Evolutionary conservation across 2,329 filamentous ascomycete genomes (phyloP).

Genomic region (Grosmannia serpens): DNA sequence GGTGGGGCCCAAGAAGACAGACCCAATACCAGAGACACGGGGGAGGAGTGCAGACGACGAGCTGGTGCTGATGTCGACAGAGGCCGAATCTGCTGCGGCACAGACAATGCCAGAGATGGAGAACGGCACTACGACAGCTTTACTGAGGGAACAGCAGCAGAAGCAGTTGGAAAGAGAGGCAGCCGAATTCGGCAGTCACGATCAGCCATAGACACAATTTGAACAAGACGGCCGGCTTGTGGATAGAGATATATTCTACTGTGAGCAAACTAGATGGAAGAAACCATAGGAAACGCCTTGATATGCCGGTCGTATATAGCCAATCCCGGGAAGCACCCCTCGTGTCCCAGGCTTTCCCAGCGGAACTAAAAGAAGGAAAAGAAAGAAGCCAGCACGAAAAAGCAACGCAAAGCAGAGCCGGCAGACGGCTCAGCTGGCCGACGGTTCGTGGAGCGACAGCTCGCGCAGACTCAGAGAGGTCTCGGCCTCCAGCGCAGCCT

Average conservation of each 20-base stretch:
- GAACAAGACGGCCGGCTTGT: not conserved
- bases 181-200: not conserved
- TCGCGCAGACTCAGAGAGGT: conserved; percentile 14
- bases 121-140: not conserved
- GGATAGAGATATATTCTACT: not conserved
- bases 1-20: not conserved
- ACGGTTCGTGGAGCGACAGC: conserved; percentile 22
- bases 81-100: not conserved
- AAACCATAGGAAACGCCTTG: not conserved
- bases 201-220: not conserved
- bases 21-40: not conserved
- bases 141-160: not conserved
- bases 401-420: not conserved
- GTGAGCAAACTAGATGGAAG: not conserved
- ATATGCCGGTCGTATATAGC: not conserved
- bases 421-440: not conserved
- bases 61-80: not conserved
- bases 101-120: not conserved
- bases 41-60: not conserved
- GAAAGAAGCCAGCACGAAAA: not conserved
- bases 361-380: not conserved
- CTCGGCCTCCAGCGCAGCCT: conserved; percentile 6
- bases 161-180: not conserved
- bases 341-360: not conserved
- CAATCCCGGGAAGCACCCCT: not conserved